Evolutionary conservation across 495 filamentous ascomycete species (phyloP).

Genomic region (Sabuloglossum arenarium): DNA sequence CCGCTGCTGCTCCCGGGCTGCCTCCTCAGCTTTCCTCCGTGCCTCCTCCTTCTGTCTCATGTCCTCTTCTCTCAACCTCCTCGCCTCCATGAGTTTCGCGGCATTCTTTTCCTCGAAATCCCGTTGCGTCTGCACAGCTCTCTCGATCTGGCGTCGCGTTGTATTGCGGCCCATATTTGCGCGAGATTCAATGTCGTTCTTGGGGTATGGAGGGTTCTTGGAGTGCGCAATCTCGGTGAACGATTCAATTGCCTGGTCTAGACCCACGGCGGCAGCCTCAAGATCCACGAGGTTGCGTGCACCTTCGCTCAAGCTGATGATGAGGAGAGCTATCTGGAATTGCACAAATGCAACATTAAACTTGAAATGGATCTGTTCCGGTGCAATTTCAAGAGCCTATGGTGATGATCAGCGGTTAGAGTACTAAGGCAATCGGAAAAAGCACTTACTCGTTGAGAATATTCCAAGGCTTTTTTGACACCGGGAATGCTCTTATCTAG

Average conservation of each 20-base stretch:
- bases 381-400: slow-evolving; percentile 54
- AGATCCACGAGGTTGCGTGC: slow-evolving; percentile 64
- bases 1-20: slow-evolving; percentile 44
- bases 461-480: slow-evolving; percentile 77
- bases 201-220: slow-evolving; percentile 78
- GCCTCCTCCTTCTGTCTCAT: slow-evolving; percentile 52
- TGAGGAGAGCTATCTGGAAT: slow-evolving; percentile 66
- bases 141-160: slow-evolving; percentile 73
- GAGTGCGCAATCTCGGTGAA: slow-evolving; percentile 62
- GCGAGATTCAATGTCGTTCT: slow-evolving; percentile 73
- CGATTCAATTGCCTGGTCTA: slow-evolving; percentile 72
- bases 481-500: slow-evolving; percentile 54
- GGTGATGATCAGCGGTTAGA: neutral
- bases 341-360: slow-evolving; percentile 98
- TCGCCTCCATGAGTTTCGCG: slow-evolving; percentile 54
- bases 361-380: slow-evolving; percentile 71
- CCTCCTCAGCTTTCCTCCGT: slow-evolving; percentile 38
- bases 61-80: slow-evolving; percentile 57
- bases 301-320: slow-evolving; percentile 51
- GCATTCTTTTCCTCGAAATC: slow-evolving; percentile 92
- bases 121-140: slow-evolving; percentile 58
- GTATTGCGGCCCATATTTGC: slow-evolving; percentile 94
- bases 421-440: neutral
- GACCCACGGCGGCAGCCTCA: slow-evolving; percentile 53
- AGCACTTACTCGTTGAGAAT: slow-evolving; percentile 44